phyloP scores from a whole-genome alignment of 2,329 filamentous ascomycete genomes.

The Alternaria triticimaculans region DNA sequence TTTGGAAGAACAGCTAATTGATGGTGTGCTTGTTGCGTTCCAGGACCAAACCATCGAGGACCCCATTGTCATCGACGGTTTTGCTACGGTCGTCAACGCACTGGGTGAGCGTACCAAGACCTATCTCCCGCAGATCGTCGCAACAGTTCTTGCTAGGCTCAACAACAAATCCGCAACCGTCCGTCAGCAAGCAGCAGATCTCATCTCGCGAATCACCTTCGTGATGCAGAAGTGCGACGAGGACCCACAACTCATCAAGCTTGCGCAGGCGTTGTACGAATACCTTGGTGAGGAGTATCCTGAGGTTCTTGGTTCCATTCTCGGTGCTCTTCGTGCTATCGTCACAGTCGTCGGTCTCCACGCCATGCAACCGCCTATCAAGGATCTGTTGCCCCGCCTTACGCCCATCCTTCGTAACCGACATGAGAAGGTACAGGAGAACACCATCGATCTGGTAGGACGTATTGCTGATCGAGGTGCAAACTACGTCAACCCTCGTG shows the following conservation, averaged over 20 bases:
- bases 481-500: conserved; percentile 93
- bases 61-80: conserved; percentile 94
- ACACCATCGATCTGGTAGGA: conserved; percentile 96
- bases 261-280: conserved; percentile 94
- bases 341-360: conserved; percentile 98
- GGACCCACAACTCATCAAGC: conserved; percentile 92
- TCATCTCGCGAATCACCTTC: conserved; percentile 96
- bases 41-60: conserved; percentile 98
- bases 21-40: conserved; percentile 94
- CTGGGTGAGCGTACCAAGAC: conserved; percentile 93
- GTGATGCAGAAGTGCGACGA: conserved; percentile 99
- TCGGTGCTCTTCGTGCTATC: conserved; percentile 92
- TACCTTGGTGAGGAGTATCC: conserved; percentile 98
- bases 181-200: conserved; percentile 92
- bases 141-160: conserved; percentile 91
- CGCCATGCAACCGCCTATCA: conserved; percentile 98
- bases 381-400: conserved; percentile 89
- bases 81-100: conserved; percentile 96
- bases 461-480: conserved; percentile 97
- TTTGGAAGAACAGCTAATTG: conserved; percentile 90
- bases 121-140: conserved; percentile 95
- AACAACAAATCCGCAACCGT: conserved; percentile 99
- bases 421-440: conserved; percentile 99
- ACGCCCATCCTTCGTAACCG: conserved; percentile 98
- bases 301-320: conserved; percentile 93